Evolutionary conservation across 768 basidiomycete species (phyloP).

Genomic region (Hirschioporus abietinus): DNA sequence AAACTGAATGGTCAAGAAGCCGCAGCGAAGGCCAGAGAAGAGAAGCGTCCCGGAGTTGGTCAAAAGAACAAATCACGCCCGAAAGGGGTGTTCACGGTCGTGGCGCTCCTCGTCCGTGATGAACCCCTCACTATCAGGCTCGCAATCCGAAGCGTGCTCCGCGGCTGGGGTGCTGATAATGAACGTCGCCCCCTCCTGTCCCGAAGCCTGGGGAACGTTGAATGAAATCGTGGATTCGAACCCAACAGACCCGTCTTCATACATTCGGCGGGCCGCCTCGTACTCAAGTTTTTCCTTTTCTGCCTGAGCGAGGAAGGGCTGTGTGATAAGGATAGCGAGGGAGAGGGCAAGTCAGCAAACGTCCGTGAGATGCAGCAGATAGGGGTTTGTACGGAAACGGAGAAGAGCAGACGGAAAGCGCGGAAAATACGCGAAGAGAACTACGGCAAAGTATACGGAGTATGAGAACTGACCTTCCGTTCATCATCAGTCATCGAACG

Average conservation of each 20-base stretch:
- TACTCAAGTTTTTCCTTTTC: constrained; percentile 96
- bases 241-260: constrained; percentile 75
- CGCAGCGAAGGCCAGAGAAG: neutral
- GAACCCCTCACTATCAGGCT: constrained; percentile 51
- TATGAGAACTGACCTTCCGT: constrained; percentile 60
- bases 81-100: constrained; percentile 30
- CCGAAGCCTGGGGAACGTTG: constrained; percentile 39
- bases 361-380: constrained; percentile 5
- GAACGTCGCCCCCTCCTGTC: constrained; percentile 1
- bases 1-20: neutral
- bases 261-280: constrained; percentile 76
- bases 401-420: constrained; percentile 6
- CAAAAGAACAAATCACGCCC: constrained; percentile 2
- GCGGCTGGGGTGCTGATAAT: neutral
- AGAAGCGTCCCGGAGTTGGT: neutral
- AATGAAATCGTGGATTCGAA: constrained; percentile 76
- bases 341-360: constrained; percentile 10
- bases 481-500: constrained; percentile 90
- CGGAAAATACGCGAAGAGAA: neutral
- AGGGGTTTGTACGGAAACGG: neutral
- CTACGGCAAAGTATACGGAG: constrained; percentile 11
- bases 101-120: constrained; percentile 43
- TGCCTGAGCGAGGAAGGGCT: constrained; percentile 92
- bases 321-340: constrained; percentile 14
- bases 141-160: constrained; percentile 61